These are phyloP conservation scores for Porodaedalea pini DNA, from an alignment of 1,284 basidiomycete genomes.

Conservation along the genomic window DNA sequence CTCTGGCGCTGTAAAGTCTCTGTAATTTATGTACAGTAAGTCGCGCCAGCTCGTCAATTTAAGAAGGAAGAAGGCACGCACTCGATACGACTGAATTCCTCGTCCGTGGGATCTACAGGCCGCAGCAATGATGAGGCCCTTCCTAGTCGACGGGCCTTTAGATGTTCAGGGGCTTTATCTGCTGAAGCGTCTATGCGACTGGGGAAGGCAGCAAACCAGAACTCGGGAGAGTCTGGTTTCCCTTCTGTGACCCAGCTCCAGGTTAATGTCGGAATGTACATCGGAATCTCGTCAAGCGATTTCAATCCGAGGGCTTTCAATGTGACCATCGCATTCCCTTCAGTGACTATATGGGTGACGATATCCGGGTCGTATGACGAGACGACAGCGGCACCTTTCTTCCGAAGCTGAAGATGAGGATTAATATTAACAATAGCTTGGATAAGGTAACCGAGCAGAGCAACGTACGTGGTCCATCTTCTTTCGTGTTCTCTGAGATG, in stretches of 20 bases:
- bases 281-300: conserved; percentile 51
- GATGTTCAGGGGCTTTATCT: conserved; percentile 1
- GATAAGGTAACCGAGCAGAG: neutral
- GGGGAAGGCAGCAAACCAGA: conserved; percentile 43
- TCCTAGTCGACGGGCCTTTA: conserved; percentile 2
- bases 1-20: conserved; percentile 8
- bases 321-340: conserved; percentile 34
- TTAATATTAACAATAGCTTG: neutral
- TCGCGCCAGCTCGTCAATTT: no score
- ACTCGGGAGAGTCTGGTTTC: conserved; percentile 34
- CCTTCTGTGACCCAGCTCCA: conserved; percentile 55
- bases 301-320: conserved; percentile 42
- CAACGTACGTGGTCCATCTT: conserved; percentile 60
- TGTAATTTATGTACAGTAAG: conserved; percentile 3
- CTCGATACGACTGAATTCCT: conserved; percentile 21
- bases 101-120: neutral
- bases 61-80: conserved; percentile 8
- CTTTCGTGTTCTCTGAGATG: conserved; percentile 45
- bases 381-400: conserved; percentile 52
- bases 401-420: conserved; percentile 46
- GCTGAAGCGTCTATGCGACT: conserved; percentile 44
- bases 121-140: conserved; percentile 23
- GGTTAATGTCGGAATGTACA: conserved; percentile 55
- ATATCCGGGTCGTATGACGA: conserved; percentile 48
- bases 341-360: conserved; percentile 64